Base-by-base conservation (phyloP, 2,329 filamentous ascomycete species). In the Dothidotthia symphoricarpi region DNA sequence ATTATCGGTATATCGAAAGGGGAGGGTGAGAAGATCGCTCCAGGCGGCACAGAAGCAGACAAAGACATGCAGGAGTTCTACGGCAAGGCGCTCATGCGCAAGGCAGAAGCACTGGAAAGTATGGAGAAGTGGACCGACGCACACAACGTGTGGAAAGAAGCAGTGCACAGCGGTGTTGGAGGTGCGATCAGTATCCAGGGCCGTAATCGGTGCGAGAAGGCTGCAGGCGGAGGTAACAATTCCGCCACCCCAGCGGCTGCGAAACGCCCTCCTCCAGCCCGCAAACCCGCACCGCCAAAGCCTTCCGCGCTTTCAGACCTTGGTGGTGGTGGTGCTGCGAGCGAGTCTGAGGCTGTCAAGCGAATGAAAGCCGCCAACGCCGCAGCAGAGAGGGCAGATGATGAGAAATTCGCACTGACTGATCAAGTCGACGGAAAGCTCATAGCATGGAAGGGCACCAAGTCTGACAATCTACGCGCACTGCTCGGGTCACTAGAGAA, bases 111-210 rank as follows among this genome's bases (percentile, higher is more conserved):
- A 1, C 75, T 97, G 6, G 93, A 98, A 66, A 86, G 95, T 61
- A 85, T 98, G 75, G 93, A 98, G 70, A 88, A 85, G 62, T 98
- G 91, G 91, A 69, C 72, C 3, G 91, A 97, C 34, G 93, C 93
- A 1, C 82, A 81, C 0, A 71, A 74, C 2, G 82, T 86, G 0
- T 98, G 93, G 93, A 82, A 83, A 55, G 72, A 79, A 37, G 90
- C 88, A 24, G 86, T 97, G 1, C 86, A 94, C 67, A 81, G 80
- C 16, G 88, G 90, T 3, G 81, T 94, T 12, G 91, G 93, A n/a
- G 91, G 89, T 6, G 75, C 85, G 6, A 85, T 85, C 7, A 89
- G 88, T 34, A 85, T 88, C 27, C 85, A 90, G 53, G 93, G 91
- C 1, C 82, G 91, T 15, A 86, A 93, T 53, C 77, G 93, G 27